Conservation (phyloP, 257 asterid species). For the Sherardia arvensis region DNA sequence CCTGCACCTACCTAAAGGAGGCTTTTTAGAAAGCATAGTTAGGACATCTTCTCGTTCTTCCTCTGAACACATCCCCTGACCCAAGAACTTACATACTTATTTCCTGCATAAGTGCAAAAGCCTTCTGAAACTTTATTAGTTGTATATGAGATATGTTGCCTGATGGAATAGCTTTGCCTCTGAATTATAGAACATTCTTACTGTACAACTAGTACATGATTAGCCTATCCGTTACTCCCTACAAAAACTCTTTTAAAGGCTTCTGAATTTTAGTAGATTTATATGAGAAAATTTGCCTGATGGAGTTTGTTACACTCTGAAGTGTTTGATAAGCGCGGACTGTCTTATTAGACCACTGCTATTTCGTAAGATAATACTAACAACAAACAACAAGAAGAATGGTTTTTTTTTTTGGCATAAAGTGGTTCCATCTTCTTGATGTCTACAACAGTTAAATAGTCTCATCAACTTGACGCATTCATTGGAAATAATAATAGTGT, state of each 20-base stretch:
- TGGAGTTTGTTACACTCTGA: neutral
- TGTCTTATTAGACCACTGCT: neutral
- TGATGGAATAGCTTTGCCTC: neutral
- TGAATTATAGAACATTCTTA: neutral
- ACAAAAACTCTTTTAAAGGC: neutral
- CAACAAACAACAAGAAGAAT: neutral
- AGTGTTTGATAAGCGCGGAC: neutral
- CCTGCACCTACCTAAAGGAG: neutral
- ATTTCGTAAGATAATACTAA: neutral
- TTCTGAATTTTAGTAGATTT: neutral
- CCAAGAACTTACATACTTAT: neutral
- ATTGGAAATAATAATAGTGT: neutral
- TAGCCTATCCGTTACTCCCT: neutral
- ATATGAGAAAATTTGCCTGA: neutral
- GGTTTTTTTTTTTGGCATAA: neutral
- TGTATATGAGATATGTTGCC: neutral
- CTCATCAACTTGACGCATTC: neutral
- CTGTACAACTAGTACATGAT: neutral
- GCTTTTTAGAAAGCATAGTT: neutral
- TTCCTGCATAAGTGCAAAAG: neutral
- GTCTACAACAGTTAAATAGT: neutral
- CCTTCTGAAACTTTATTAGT: neutral
- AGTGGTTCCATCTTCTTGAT: neutral
- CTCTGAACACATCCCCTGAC: neutral
- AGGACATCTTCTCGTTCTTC: neutral